Conservation (phyloP, 352 stramenopile genomes). For the Phytopythium oedochilum region DNA sequence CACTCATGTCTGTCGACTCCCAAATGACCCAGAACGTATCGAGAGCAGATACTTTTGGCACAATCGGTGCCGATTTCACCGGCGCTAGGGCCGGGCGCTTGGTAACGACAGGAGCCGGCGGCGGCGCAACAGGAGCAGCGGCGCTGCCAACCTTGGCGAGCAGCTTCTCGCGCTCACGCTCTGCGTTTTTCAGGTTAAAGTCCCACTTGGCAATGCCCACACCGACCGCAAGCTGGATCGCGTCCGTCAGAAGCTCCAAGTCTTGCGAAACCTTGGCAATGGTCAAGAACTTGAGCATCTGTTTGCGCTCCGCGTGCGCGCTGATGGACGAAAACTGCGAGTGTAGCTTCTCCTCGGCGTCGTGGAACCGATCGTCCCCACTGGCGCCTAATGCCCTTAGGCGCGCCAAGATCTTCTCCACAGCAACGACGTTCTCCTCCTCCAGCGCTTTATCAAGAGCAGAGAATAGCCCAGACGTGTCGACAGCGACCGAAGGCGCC, state of each 20-base stretch:
- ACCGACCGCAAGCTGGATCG: slow-evolving; percentile 52
- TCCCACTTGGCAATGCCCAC: slow-evolving; percentile 75
- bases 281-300: slow-evolving; percentile 71
- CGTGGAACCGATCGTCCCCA: slow-evolving; percentile 21
- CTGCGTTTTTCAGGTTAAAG: slow-evolving; percentile 78
- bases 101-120: background rate
- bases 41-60: slow-evolving; percentile 8
- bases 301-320: slow-evolving; percentile 56
- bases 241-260: slow-evolving; percentile 56
- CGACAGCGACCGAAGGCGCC: slow-evolving; percentile 10
- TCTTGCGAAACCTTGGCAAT: slow-evolving; percentile 71
- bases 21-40: slow-evolving; percentile 38
- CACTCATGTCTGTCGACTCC: slow-evolving; percentile 18
- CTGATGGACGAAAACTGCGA: slow-evolving; percentile 27
- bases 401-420: slow-evolving; percentile 44
- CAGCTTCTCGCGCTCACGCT: slow-evolving; percentile 61
- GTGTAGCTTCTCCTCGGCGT: slow-evolving; percentile 27
- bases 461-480: slow-evolving; percentile 33
- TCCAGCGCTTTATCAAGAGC: slow-evolving; percentile 60
- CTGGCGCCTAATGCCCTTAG: slow-evolving; percentile 33
- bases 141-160: slow-evolving; percentile 9
- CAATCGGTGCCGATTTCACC: background rate
- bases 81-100: background rate
- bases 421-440: slow-evolving; percentile 64
- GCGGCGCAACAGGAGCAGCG: background rate